A percentile compares a stretch with the other conserved stretches of the same genome.
Conservation (phyloP, 1,284 basidiomycete species). For the Tilletia indica region DNA sequence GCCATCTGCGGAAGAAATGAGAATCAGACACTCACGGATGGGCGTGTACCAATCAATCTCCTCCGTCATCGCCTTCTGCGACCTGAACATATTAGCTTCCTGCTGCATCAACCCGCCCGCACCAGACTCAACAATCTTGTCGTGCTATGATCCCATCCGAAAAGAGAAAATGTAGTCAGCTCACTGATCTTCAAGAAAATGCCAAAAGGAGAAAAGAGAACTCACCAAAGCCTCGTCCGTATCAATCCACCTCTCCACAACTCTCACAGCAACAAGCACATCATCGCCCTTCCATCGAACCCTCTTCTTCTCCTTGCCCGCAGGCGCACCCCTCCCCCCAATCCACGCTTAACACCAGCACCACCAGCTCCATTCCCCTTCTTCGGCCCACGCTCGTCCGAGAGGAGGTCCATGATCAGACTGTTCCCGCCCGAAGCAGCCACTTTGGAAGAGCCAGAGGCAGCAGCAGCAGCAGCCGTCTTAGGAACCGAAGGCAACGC, state of each 20-base stretch:
- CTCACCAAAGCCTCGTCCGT: constrained; percentile 11
- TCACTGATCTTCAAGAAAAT: neutral
- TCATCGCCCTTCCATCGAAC: neutral
- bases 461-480: neutral
- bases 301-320: constrained; percentile 8
- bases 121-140: neutral
- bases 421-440: neutral
- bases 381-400: constrained; percentile 8
- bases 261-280: neutral
- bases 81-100: constrained; percentile 11
- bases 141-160: neutral
- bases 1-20: neutral
- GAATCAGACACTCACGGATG: neutral
- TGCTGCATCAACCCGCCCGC: constrained; percentile 9
- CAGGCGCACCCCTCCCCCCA: neutral
- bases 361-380: neutral
- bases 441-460: neutral
- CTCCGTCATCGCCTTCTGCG: constrained; percentile 11
- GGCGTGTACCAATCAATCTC: constrained; percentile 10
- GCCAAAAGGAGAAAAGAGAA: neutral
- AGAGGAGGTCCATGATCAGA: constrained; percentile 14
- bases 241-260: constrained; percentile 5
- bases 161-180: neutral
- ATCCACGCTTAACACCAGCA: neutral
- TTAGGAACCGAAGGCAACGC: constrained; percentile 1